These are phyloP conservation scores for Umbellularia californica DNA, from an alignment of 164 flowering plant species.

Conservation along the genomic window DNA sequence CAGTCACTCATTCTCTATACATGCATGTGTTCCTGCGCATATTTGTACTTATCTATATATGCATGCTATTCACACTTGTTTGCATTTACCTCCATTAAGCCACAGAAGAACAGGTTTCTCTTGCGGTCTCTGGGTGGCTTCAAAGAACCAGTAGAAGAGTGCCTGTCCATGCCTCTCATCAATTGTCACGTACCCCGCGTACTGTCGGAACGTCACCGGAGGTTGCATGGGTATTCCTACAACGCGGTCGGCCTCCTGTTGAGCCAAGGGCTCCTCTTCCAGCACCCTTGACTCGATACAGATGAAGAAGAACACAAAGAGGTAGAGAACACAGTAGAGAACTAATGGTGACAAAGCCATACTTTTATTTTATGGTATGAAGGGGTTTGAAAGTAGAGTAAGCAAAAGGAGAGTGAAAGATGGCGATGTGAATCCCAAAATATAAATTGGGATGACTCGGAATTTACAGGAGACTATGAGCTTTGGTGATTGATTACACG, in stretches of 20 bases:
- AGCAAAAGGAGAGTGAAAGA: too few species aligned
- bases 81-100: constrained; percentile 58
- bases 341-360: not conserved
- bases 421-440: too few species aligned
- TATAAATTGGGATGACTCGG: too few species aligned
- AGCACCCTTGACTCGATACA: not conserved
- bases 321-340: not conserved
- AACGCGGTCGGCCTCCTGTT: constrained; percentile 46
- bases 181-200: constrained; percentile 55
- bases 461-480: too few species aligned
- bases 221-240: constrained; percentile 60
- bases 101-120: constrained; percentile 52
- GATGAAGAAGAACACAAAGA: not conserved
- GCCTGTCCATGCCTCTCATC: constrained; percentile 47
- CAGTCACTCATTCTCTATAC: too few species aligned
- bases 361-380: not conserved
- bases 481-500: too few species aligned
- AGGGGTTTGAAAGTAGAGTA: too few species aligned
- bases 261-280: not conserved
- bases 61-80: not conserved
- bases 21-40: not conserved
- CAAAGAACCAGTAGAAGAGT: constrained; percentile 73
- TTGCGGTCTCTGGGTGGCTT: constrained; percentile 38
- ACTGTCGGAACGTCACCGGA: constrained; percentile 46
- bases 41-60: not conserved